A percentile compares a stretch with the other conserved stretches of the same genome.
Evolutionary conservation across 225 moss, liverwort and hornwort species (phyloP).

Genomic region (Anthoceros angustus): DNA sequence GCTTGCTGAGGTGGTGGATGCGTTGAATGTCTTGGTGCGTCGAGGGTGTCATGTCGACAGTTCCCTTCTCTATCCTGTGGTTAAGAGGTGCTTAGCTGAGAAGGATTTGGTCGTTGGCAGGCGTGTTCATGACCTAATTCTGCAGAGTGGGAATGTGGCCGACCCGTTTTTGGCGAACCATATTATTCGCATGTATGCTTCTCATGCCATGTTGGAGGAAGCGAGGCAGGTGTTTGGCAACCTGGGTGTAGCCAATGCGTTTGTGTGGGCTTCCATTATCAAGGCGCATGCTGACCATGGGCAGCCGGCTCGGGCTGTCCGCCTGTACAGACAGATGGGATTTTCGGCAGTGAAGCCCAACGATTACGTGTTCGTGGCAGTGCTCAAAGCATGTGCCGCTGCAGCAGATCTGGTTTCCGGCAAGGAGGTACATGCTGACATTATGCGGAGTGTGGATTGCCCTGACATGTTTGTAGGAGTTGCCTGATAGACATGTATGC

Average conservation of each 20-base stretch:
- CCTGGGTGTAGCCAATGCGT: not conserved
- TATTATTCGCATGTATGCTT: not conserved
- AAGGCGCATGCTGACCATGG: not conserved
- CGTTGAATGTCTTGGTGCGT: too few relatives aligned
- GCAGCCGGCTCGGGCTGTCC: not conserved
- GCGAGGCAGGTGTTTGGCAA: not conserved
- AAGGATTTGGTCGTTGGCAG: not conserved
- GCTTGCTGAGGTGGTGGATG: too few relatives aligned
- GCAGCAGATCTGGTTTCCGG: not conserved
- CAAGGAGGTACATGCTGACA: not conserved
- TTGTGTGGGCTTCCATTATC: conserved; percentile 2
- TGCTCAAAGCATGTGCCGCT: not conserved
- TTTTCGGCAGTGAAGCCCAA: not conserved
- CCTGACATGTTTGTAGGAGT: not conserved
- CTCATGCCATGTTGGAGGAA: not conserved
- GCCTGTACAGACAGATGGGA: not conserved
- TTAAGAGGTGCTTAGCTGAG: not conserved
- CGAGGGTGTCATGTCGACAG: too few relatives aligned
- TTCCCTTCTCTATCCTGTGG: not conserved
- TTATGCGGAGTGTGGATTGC: not conserved
- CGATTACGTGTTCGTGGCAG: not conserved
- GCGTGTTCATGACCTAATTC: conserved; percentile 1
- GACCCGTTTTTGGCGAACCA: not conserved
- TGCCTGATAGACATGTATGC: conserved; percentile 1
- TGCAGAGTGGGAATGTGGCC: not conserved